Evolutionary conservation across 2,329 filamentous ascomycete species (phyloP).

Genomic region (Scedosporium aurantiacum): DNA sequence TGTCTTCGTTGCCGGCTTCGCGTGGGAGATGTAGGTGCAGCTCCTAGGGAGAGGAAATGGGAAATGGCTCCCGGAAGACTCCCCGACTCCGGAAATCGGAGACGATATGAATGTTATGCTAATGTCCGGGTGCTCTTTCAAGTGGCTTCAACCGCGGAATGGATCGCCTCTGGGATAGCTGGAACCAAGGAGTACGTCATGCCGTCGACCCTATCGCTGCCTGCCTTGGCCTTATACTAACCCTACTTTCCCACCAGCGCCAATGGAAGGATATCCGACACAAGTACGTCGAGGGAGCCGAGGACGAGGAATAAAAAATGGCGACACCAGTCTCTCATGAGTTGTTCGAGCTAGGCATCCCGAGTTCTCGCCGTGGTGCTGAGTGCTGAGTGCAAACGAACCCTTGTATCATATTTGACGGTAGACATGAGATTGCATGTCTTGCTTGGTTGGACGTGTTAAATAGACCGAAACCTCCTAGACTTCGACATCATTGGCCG

Average conservation of each 20-base stretch:
- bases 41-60: not conserved
- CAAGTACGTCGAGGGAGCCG: constrained; percentile 65
- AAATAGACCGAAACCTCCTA: not conserved
- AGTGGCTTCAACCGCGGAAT: constrained; percentile 76
- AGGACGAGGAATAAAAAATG: constrained; percentile 47
- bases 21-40: constrained; percentile 74
- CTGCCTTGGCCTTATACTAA: constrained; percentile 5
- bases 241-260: constrained; percentile 45
- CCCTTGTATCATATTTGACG: constrained; percentile 4
- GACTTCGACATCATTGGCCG: not conserved
- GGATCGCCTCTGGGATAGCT: constrained; percentile 78
- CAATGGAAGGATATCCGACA: constrained; percentile 99
- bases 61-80: not conserved
- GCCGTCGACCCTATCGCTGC: not conserved
- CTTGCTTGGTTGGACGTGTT: not conserved
- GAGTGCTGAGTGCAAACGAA: not conserved
- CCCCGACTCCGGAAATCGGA: not conserved
- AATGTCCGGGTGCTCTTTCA: constrained; percentile 9
- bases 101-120: not conserved
- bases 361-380: not conserved
- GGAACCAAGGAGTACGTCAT: constrained; percentile 80
- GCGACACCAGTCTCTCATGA: not conserved
- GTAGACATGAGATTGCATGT: not conserved
- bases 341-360: not conserved
- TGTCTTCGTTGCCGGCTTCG: constrained; percentile 82